Evolutionary conservation across 208 protist genomes (phyloP).

Genomic region (Acanthamoeba royreba): DNA sequence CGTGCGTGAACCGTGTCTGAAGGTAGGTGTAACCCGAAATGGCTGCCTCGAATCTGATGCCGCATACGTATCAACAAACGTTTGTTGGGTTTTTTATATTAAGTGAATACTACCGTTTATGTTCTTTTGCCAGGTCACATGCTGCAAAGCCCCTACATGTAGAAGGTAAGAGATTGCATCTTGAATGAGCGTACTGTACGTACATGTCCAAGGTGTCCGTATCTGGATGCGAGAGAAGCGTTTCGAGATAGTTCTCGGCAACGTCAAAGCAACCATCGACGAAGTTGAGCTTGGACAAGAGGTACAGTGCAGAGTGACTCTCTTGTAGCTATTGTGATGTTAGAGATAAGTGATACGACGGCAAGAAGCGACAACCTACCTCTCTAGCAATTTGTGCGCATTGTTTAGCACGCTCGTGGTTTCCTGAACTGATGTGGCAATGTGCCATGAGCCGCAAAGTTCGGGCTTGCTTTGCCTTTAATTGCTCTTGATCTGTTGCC

Average conservation of each 20-base stretch:
- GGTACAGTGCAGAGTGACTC: background rate
- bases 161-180: background rate
- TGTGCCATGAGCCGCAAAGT: conserved; percentile 11
- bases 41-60: background rate
- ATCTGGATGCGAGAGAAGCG: background rate
- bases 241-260: background rate
- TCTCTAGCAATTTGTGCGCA: background rate
- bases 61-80: too few species aligned
- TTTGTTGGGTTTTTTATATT: too few species aligned
- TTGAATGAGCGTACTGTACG: background rate
- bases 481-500: background rate
- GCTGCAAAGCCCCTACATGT: background rate
- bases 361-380: background rate
- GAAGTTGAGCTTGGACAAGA: background rate
- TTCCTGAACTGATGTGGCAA: background rate
- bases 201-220: conserved; percentile 12
- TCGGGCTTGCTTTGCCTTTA: background rate
- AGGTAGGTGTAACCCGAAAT: background rate
- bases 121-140: background rate
- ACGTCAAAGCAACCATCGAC: background rate
- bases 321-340: background rate
- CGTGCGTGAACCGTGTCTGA: background rate
- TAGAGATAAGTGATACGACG: background rate
- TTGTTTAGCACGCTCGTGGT: background rate
- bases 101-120: background rate